These are phyloP conservation scores for Cucumis cinereus DNA, from an alignment of 306 rosid genomes.

Conservation along the genomic window DNA sequence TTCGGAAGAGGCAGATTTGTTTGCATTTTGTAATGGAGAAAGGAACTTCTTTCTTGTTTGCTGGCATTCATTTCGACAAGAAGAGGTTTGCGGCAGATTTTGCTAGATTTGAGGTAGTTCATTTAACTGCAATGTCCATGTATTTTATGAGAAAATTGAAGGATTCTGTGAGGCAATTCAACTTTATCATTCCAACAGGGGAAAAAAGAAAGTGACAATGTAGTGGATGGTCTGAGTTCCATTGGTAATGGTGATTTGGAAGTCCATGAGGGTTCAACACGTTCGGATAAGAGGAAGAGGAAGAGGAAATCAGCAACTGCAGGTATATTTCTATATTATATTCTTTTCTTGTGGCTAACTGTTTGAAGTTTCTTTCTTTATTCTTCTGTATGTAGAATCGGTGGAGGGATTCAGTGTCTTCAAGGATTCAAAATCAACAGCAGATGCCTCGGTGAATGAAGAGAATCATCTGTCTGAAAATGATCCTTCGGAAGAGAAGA, in stretches of 20 bases:
- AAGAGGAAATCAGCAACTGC: constrained; percentile 47
- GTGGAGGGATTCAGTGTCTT: constrained; percentile 73
- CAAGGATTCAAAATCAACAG: constrained; percentile 36
- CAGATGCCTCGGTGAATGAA: constrained; percentile 2
- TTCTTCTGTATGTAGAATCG: constrained; percentile 18
- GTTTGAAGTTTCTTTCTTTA: background rate
- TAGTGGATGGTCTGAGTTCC: constrained; percentile 18
- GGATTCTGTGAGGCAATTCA: background rate
- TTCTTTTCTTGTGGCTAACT: background rate
- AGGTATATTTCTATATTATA: constrained; percentile 23
- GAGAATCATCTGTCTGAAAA: constrained; percentile 20
- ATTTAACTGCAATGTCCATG: background rate
- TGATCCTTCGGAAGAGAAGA: constrained; percentile 32
- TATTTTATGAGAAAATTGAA: background rate
- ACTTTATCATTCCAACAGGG: constrained; percentile 9
- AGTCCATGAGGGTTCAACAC: constrained; percentile 2
- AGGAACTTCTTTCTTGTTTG: constrained; percentile 58
- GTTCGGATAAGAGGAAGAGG: constrained; percentile 63
- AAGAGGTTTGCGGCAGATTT: constrained; percentile 63
- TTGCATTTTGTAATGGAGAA: constrained; percentile 30
- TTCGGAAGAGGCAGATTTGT: background rate
- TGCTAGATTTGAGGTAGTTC: constrained; percentile 53
- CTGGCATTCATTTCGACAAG: constrained; percentile 63
- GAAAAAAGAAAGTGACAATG: constrained; percentile 30
- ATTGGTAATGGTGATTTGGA: constrained; percentile 20